phyloP scores from a whole-genome alignment of 1,139 yeast genomes.

The Pichia sp. region DNA sequence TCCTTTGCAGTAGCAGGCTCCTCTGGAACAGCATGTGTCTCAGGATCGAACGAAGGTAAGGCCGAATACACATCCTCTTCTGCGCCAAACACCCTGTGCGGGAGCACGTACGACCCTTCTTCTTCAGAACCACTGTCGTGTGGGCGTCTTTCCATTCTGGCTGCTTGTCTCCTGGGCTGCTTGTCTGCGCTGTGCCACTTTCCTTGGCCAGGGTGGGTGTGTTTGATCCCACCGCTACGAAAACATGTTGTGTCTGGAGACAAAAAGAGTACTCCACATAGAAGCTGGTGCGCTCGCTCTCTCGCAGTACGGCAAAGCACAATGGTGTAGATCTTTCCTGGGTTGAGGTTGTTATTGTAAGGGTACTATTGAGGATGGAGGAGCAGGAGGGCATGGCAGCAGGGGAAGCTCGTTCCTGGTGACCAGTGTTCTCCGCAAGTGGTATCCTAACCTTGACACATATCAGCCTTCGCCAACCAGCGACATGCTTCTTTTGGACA shows the following conservation, averaged over 20 bases:
- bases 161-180: not conserved
- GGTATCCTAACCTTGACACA: not conserved
- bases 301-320: not conserved
- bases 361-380: not conserved
- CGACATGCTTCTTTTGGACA: constrained; percentile 36
- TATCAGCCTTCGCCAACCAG: not conserved
- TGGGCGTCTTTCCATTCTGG: not conserved
- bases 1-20: not conserved
- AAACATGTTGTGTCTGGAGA: not conserved
- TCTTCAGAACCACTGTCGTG: not conserved
- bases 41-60: constrained; percentile 7
- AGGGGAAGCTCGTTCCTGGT: not conserved
- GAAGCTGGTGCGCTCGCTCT: not conserved
- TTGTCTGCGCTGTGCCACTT: not conserved
- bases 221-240: not conserved
- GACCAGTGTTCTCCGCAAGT: not conserved
- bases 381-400: not conserved
- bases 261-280: not conserved
- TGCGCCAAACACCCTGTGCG: constrained; percentile 2
- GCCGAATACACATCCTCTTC: not conserved
- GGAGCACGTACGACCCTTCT: not conserved
- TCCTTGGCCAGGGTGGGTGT: not conserved
- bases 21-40: constrained; percentile 6
- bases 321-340: not conserved
- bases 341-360: not conserved